Base-by-base conservation (phyloP, 2,329 filamentous ascomycete genomes). In the Tothia fuscella region DNA sequence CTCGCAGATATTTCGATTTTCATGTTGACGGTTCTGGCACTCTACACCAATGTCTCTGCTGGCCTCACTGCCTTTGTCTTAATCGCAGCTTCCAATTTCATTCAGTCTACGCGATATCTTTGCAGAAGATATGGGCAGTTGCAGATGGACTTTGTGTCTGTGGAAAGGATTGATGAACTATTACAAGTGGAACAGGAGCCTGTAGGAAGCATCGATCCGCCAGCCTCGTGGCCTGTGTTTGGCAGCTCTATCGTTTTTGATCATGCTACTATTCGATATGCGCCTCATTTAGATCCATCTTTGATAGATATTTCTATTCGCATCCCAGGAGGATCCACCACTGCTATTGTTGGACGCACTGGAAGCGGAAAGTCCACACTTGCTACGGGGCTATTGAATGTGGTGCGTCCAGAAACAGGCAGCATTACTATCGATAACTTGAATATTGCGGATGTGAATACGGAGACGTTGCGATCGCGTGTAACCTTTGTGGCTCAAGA, bases 71-170 rank as follows among this genome's bases (percentile, higher is more conserved):
- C 85, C 5, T 94, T 94, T 52, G 80, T 93, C 1, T 69, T 94
- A 3, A 78, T 83, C 1, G 76, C 81, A 0, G 81, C 82, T 0
- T 70, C 72, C 5, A 74, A 72, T 45, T 81, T 62, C 48, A 82
- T 89, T 14, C 59, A 65, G 7, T 71, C 78, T 6, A 89, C 82
- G 0, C 82, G 88, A 53, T 64, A 67, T 2, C 71, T 93, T 0
- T 94, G 87, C 59, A 76, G 77, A 46, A 74, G 77, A 44, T 93
- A 93, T 52, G 87, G 87, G 2, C 76, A 83, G 53, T 69, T 94
- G 1, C 86, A 94, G 56, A 87, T 94, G 73, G 82, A 93, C 54
- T 93, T 93, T 50, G 86, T 93, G 0, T 88, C 82, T 0, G 83
- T 94, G 0, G 87, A 94, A 60, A 76, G 87, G 30, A 80, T 94